phyloP scores from a whole-genome alignment of 495 filamentous ascomycete genomes.

The Penicilliopsis zonata region DNA sequence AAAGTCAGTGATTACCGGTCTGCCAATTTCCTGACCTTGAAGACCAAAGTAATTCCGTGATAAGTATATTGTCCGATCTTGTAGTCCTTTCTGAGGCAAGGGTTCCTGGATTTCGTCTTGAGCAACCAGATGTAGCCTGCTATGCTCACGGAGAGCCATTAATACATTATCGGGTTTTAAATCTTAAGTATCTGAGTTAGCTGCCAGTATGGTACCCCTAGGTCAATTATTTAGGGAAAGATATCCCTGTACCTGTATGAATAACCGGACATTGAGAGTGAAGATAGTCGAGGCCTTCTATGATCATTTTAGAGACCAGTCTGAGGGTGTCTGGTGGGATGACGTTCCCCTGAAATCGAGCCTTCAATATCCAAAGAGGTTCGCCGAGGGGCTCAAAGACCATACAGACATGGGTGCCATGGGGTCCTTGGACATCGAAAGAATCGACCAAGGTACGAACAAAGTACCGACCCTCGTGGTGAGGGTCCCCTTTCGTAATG shows the following conservation, averaged over 20 bases:
- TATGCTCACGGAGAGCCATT: slow-evolving; percentile 20
- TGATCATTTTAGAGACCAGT: slow-evolving; percentile 14
- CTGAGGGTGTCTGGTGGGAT: slow-evolving; percentile 16
- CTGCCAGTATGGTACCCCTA: not conserved
- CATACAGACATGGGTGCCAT: slow-evolving; percentile 15
- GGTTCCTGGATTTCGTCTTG: slow-evolving; percentile 16
- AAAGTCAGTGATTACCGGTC: slow-evolving; percentile 26
- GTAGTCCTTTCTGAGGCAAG: slow-evolving; percentile 16
- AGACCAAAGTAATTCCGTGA: slow-evolving; percentile 18
- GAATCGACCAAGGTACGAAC: slow-evolving; percentile 17
- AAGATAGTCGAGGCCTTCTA: slow-evolving; percentile 27
- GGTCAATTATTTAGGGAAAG: not conserved
- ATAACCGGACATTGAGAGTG: slow-evolving; percentile 25
- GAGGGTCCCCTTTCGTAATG: slow-evolving; percentile 10
- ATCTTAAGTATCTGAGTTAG: slow-evolving; percentile 15
- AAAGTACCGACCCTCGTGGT: slow-evolving; percentile 14
- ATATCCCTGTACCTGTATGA: slow-evolving; percentile 29
- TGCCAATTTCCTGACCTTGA: slow-evolving; percentile 5
- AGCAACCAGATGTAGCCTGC: slow-evolving; percentile 17
- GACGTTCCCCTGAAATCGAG: slow-evolving; percentile 9
- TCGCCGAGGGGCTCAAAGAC: slow-evolving; percentile 20
- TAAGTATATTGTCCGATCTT: slow-evolving; percentile 19
- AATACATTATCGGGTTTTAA: slow-evolving; percentile 33
- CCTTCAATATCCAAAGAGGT: slow-evolving; percentile 17
- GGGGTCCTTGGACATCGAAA: slow-evolving; percentile 15